A percentile compares a stretch with the other conserved stretches of the same genome.
These are phyloP conservation scores for Huntiella savannae DNA, from an alignment of 2,329 filamentous ascomycete species.

Conservation along the genomic window DNA sequence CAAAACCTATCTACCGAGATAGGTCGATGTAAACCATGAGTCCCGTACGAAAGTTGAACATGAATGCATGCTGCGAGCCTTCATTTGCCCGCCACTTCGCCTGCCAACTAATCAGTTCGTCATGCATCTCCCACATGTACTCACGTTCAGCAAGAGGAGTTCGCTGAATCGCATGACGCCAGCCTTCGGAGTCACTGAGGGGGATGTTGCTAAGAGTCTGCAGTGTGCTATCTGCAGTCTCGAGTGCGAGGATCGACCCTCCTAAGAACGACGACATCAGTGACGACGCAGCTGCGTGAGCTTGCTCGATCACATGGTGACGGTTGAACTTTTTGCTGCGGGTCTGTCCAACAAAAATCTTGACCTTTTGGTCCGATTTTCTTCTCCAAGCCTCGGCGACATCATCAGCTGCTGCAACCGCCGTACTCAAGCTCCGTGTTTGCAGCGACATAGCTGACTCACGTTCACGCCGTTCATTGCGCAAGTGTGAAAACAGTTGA, in stretches of 20 bases:
- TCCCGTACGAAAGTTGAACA: constrained; percentile 81
- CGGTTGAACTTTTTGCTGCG: constrained; percentile 85
- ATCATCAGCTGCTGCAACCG: background rate
- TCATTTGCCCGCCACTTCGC: constrained; percentile 33
- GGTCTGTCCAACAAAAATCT: constrained; percentile 65
- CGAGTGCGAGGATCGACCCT: constrained; percentile 70
- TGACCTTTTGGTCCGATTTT: constrained; percentile 48
- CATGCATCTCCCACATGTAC: constrained; percentile 68
- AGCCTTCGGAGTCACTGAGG: constrained; percentile 64
- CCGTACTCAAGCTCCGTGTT: constrained; percentile 15
- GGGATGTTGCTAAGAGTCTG: constrained; percentile 55
- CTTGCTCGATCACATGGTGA: constrained; percentile 67
- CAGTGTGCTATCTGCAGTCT: constrained; percentile 69
- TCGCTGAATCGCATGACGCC: constrained; percentile 62
- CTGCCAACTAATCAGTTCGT: constrained; percentile 48
- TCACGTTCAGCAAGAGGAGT: constrained; percentile 60
- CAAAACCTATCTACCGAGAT: background rate
- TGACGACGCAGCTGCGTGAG: constrained; percentile 37
- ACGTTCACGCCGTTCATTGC: constrained; percentile 62
- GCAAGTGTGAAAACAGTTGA: constrained; percentile 60
- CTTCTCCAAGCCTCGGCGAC: constrained; percentile 13
- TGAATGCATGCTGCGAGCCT: constrained; percentile 53
- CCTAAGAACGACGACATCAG: constrained; percentile 53
- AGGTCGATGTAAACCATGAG: constrained; percentile 77
- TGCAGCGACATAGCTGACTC: constrained; percentile 40